These are phyloP conservation scores for Puccinellia tenuiflora DNA, from an alignment of 176 grass and related monocot genomes.

Conservation along the genomic window DNA sequence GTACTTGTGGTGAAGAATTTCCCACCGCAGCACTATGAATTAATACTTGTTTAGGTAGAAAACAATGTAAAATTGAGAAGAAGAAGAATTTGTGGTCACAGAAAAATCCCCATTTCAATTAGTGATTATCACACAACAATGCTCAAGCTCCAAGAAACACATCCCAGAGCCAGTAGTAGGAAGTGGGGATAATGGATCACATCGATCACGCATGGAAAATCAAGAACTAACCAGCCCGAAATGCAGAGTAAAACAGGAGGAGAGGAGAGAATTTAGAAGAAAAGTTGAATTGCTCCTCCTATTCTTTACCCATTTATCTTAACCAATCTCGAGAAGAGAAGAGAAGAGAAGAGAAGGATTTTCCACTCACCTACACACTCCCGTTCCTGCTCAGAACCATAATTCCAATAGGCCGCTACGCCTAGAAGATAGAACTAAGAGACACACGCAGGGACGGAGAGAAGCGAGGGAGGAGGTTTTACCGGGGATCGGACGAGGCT, in stretches of 20 bases:
- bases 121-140: neutral
- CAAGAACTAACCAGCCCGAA: neutral
- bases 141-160: neutral
- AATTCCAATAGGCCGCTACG: neutral
- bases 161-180: neutral
- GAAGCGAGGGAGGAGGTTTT: neutral
- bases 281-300: neutral
- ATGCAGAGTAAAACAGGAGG: neutral
- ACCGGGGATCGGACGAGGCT: conserved; percentile 28
- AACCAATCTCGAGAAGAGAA: neutral
- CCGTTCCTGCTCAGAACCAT: neutral
- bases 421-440: neutral
- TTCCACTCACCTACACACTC: neutral
- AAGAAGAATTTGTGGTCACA: neutral
- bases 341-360: neutral
- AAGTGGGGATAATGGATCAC: neutral
- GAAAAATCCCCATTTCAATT: conserved; percentile 1
- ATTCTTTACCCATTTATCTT: neutral
- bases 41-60: neutral
- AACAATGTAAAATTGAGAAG: neutral
- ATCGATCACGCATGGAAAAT: neutral
- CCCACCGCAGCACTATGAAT: neutral
- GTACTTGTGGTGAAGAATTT: neutral
- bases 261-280: neutral
- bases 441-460: neutral